phyloP scores from a whole-genome alignment of 495 filamentous ascomycete genomes.

The Hypoxylon rickii region DNA sequence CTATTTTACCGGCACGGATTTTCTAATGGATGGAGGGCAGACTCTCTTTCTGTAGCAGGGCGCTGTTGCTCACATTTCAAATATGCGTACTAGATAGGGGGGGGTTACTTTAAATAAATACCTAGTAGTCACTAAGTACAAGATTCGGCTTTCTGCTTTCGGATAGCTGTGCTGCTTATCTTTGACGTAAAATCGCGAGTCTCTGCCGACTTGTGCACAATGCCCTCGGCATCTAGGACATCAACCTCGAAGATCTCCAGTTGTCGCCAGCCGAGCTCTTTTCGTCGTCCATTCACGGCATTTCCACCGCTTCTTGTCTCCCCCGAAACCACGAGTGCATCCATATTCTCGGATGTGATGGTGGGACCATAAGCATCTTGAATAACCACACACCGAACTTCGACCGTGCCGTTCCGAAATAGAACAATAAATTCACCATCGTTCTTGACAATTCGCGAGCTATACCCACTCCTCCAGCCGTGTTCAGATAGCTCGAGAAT shows the following conservation, averaged over 20 bases:
- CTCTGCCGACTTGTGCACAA: slow-evolving; percentile 47
- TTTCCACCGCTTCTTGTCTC: slow-evolving; percentile 85
- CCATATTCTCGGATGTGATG: slow-evolving; percentile 77
- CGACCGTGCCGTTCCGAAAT: slow-evolving; percentile 50
- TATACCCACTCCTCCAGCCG: slow-evolving; percentile 41
- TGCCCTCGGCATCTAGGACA: slow-evolving; percentile 74
- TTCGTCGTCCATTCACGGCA: slow-evolving; percentile 79
- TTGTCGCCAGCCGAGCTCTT: slow-evolving; percentile 73
- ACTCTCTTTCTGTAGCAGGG: slow-evolving; percentile 40
- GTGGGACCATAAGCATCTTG: slow-evolving; percentile 91
- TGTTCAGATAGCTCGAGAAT: slow-evolving; percentile 61
- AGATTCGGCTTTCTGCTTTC: slow-evolving; percentile 52
- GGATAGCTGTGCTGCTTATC: slow-evolving; percentile 81
- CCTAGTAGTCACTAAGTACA: too few species aligned
- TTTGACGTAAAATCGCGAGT: slow-evolving; percentile 73
- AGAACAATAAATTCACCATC: slow-evolving; percentile 46
- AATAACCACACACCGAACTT: slow-evolving; percentile 78
- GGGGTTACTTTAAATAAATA: too few species aligned
- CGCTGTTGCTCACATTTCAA: background rate
- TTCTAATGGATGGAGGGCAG: slow-evolving; percentile 48
- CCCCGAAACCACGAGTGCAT: slow-evolving; percentile 82
- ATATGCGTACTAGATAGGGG: too few species aligned
- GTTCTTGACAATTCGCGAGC: slow-evolving; percentile 30
- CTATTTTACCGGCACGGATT: slow-evolving; percentile 67
- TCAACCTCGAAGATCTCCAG: slow-evolving; percentile 91